These are phyloP conservation scores for Amesomyces nigricolor DNA, from an alignment of 2,329 filamentous ascomycete species.

Conservation along the genomic window DNA sequence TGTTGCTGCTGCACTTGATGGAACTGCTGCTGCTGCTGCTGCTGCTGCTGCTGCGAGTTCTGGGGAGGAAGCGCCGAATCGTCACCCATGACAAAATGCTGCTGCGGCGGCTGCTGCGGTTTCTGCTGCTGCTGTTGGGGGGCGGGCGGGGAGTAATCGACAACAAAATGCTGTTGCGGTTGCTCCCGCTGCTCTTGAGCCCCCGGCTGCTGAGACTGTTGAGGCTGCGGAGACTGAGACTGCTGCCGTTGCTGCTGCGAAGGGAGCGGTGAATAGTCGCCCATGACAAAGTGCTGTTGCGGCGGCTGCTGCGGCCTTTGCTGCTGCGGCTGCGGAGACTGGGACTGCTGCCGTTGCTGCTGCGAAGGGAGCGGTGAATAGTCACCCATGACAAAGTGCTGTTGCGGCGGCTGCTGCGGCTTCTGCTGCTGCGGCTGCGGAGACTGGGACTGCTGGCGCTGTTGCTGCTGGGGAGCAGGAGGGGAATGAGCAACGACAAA, in stretches of 20 bases:
- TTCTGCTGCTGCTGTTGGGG: not conserved
- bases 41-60: not conserved
- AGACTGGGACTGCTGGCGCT: not conserved
- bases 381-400: not conserved
- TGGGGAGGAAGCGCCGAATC: conserved; percentile 3
- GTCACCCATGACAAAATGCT: not conserved
- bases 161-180: no score
- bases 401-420: not conserved
- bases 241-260: not conserved
- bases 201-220: no score
- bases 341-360: not conserved
- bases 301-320: not conserved
- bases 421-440: not conserved
- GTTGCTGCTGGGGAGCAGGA: no score
- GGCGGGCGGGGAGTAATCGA: not conserved
- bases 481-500: no score
- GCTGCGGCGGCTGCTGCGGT: not conserved
- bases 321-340: not conserved
- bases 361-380: no score
- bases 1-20: no score
- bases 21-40: no score
- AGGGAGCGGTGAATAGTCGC: not conserved
- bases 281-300: no score
- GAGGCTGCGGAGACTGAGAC: no score
- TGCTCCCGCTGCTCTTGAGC: not conserved